Evolutionary conservation across 1,284 basidiomycete genomes (phyloP).

Genomic region (Rhodotorula sp.): DNA sequence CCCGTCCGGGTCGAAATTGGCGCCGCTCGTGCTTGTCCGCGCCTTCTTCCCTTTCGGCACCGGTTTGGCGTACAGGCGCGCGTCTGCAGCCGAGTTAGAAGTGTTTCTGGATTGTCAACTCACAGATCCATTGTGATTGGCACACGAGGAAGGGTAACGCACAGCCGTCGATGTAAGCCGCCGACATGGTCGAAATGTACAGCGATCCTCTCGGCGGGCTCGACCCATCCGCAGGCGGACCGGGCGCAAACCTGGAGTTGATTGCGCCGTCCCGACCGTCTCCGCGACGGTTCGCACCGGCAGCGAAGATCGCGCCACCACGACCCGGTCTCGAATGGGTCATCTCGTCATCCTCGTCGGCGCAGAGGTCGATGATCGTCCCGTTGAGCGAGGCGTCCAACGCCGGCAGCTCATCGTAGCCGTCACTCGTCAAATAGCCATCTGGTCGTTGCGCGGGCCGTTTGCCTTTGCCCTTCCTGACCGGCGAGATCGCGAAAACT

Average conservation of each 20-base stretch:
- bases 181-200: slow-evolving; percentile 23
- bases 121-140: background rate
- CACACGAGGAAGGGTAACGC: background rate
- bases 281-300: background rate
- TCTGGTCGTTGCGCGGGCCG: background rate
- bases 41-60: background rate
- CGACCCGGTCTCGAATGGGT: slow-evolving; percentile 1
- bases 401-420: background rate
- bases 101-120: background rate
- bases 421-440: slow-evolving; percentile 1
- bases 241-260: slow-evolving; percentile 8
- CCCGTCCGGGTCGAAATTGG: background rate
- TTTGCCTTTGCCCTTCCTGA: background rate
- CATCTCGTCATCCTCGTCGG: slow-evolving; percentile 21
- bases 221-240: slow-evolving; percentile 25
- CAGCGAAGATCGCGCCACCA: too few relatives aligned
- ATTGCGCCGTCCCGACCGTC: slow-evolving; percentile 11
- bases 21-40: background rate
- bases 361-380: background rate
- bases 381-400: slow-evolving; percentile 10
- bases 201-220: slow-evolving; percentile 21
- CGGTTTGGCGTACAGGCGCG: background rate
- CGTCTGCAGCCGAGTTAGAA: background rate
- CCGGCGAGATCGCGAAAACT: background rate
- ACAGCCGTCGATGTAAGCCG: slow-evolving; percentile 22